Evolutionary conservation across 2,329 filamentous ascomycete genomes (phyloP).

Genomic region (Stemphylium lycopersici): DNA sequence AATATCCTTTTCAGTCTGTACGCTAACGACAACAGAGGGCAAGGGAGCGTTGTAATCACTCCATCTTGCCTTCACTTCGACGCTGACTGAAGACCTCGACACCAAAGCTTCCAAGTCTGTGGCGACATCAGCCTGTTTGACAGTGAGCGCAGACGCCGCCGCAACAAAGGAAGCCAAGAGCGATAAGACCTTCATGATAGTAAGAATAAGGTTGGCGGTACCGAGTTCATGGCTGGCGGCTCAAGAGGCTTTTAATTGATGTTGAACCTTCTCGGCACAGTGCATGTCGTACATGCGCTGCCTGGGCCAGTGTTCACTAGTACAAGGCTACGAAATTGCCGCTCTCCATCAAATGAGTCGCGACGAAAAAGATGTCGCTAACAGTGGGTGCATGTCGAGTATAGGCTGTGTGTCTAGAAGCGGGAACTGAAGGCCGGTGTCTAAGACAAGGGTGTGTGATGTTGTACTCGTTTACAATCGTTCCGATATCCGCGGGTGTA

Average conservation of each 20-base stretch:
- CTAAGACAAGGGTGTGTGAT: background rate
- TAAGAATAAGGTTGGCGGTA: conserved; percentile 4
- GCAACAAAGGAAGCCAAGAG: conserved; percentile 16
- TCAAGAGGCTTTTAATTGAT: conserved; percentile 8
- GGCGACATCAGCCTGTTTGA: conserved; percentile 16
- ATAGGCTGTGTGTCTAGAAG: background rate
- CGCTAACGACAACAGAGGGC: conserved; percentile 29
- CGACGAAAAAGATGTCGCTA: background rate
- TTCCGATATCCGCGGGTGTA: conserved; percentile 1
- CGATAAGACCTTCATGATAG: conserved; percentile 21
- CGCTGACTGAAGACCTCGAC: conserved; percentile 17
- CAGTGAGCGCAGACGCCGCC: conserved; percentile 18
- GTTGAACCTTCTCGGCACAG: background rate
- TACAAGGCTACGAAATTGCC: background rate
- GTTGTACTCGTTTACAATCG: background rate
- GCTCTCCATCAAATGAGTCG: background rate
- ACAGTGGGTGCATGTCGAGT: background rate
- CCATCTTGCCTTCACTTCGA: conserved; percentile 29
- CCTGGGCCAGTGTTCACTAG: background rate
- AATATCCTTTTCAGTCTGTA: conserved; percentile 29
- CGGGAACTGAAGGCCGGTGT: background rate
- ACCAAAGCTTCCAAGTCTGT: conserved; percentile 21
- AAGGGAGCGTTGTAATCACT: conserved; percentile 27
- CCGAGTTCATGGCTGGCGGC: conserved; percentile 3
- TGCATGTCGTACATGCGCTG: background rate